phyloP scores from a whole-genome alignment of 164 flowering plant genomes.

The Cinnamomum micranthum region DNA sequence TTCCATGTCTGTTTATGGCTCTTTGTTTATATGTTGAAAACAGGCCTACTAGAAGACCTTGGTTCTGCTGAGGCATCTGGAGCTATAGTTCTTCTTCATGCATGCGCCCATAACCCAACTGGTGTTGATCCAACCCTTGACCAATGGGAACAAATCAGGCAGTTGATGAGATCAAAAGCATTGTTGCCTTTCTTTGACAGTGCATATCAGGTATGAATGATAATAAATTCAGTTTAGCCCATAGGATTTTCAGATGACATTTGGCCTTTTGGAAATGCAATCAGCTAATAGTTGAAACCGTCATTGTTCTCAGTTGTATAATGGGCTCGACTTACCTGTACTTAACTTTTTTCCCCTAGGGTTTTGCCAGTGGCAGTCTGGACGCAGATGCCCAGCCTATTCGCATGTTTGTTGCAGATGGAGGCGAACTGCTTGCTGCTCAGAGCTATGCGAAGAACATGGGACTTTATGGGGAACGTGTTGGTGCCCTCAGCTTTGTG shows the following conservation, averaged over 20 bases:
- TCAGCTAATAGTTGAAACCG: not conserved
- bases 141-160: conserved; percentile 96
- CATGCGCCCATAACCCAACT: conserved; percentile 99
- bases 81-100: conserved; percentile 95
- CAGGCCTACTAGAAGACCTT: conserved; percentile 90
- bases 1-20: not conserved
- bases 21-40: not conserved
- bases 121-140: conserved; percentile 95
- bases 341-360: conserved; percentile 35
- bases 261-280: not conserved
- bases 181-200: conserved; percentile 97
- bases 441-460: conserved; percentile 98
- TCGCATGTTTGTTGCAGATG: conserved; percentile 96
- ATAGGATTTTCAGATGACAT: not conserved
- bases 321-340: not conserved
- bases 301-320: no score
- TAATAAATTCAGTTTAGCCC: not conserved
- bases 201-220: conserved; percentile 79
- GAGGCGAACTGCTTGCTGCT: conserved; percentile 89
- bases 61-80: conserved; percentile 73
- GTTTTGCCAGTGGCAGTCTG: conserved; percentile 97
- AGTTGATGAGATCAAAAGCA: conserved; percentile 73
- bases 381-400: conserved; percentile 91
- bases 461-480: conserved; percentile 99
- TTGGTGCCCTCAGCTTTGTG: conserved; percentile 99